Base-by-base conservation (phyloP, 2,329 filamentous ascomycete genomes). In the Canariomyces notabilis region DNA sequence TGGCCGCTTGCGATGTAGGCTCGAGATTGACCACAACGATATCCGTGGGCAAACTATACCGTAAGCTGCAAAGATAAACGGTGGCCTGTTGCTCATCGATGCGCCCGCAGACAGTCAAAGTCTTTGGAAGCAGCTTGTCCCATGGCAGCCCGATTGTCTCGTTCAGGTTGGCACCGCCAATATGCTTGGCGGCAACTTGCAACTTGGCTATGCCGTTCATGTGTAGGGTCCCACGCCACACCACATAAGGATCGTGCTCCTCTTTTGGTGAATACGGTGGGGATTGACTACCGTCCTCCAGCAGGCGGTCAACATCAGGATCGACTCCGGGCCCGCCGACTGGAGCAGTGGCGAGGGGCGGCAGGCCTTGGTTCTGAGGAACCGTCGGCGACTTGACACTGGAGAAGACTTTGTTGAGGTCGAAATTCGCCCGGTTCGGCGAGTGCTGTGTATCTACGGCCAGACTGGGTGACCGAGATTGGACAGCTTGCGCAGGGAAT, bases 11-110 rank as follows among this genome's bases (percentile, higher is more conserved):
- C 18, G 83, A 80, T 1, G 82, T 77, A 1, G 82, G 78, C 15
- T 76, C 77, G 26, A 97, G 68, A 36, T 82, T 80, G 16, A 94
- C 79, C 18, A 97, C 86, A 1, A 89, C 78, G 5, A 98, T 82
- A 59, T 97, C 93, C 2, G 87, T 90, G 41, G 82, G 82, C 42
- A 79, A 78, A 61, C 85, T 91, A 64, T 87, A 94, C 11, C 89
- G 82, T 50, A 97, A 74, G 41, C 88, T 83, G 61, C 89, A 93
- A 0, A 98, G 81, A 59, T 98, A 98, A 51, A 94, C 88, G 46
- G 89, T 89, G 9, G 91, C 93, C 54, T 85, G 85, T 49, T 85
- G 77, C 56, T 88, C 82, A 42, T 87, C 80, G 49, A 98, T 93
- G 15, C 93, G 81, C 1, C 87, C 88, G 38, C 83, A 83, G 18